Conservation (phyloP, 768 basidiomycete genomes). For the Tricholoma bakamatsutake region DNA sequence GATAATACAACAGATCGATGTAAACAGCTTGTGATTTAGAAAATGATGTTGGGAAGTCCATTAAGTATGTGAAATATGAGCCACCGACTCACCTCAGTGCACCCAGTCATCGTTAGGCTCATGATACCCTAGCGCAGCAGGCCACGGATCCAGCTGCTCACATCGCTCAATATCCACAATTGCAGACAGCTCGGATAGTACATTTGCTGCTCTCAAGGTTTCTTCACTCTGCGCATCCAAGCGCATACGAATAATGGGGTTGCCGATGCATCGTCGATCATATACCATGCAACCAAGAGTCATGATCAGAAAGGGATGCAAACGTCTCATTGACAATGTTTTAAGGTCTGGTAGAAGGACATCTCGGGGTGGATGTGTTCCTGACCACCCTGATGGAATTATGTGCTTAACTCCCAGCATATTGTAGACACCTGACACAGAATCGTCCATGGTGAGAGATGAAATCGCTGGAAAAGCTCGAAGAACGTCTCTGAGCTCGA, state of each 20-base stretch:
- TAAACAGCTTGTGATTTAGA: too few relatives aligned
- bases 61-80: not conserved
- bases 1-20: too few relatives aligned
- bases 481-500: constrained; percentile 27
- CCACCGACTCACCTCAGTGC: constrained; percentile 2
- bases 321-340: constrained; percentile 27
- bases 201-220: not conserved
- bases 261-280: constrained; percentile 15
- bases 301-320: constrained; percentile 26
- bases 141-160: constrained; percentile 26
- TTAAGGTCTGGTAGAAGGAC: constrained; percentile 29
- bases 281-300: constrained; percentile 28
- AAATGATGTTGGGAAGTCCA: too few relatives aligned
- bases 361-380: not conserved
- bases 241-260: constrained; percentile 2
- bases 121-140: constrained; percentile 30
- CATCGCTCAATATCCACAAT: not conserved
- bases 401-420: constrained; percentile 5
- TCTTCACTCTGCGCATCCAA: not conserved
- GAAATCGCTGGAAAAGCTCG: constrained; percentile 30
- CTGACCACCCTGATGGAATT: constrained; percentile 5
- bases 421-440: constrained; percentile 23
- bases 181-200: not conserved
- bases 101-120: constrained; percentile 28
- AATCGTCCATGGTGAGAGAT: constrained; percentile 30